A percentile compares a stretch with the other conserved stretches of the same genome.
These are phyloP conservation scores for Corrigiola litoralis DNA, from an alignment of 179 eudicot genomes.

Conservation along the genomic window DNA sequence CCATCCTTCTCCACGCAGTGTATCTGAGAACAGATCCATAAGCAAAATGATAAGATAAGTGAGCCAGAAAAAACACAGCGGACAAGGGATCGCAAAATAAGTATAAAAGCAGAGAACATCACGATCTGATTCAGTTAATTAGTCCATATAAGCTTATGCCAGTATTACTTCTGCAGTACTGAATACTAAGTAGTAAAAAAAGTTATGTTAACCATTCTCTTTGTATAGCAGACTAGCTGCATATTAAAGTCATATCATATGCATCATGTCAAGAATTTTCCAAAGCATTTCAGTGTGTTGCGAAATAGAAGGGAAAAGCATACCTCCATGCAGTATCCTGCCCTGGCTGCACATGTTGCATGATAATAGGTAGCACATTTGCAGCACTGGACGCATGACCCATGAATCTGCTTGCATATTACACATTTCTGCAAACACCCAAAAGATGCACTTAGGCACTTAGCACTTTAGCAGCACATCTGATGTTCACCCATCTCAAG, in stretches of 20 bases:
- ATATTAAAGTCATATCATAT: background rate
- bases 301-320: conserved; percentile 12
- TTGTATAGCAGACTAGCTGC: background rate
- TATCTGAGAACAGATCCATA: conserved; percentile 43
- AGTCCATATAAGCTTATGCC: background rate
- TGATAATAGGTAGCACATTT: conserved; percentile 48
- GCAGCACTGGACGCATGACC: conserved; percentile 49
- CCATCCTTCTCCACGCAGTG: conserved; percentile 76
- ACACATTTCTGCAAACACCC: conserved; percentile 36
- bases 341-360: conserved; percentile 50
- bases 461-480: background rate
- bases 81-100: background rate
- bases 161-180: background rate
- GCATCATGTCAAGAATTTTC: background rate
- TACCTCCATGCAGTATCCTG: conserved; percentile 54
- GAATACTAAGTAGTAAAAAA: background rate
- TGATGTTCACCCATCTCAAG: background rate
- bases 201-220: background rate
- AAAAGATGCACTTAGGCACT: conserved; percentile 21
- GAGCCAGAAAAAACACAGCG: background rate
- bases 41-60: background rate
- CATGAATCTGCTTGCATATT: conserved; percentile 42
- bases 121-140: background rate
- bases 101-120: background rate
- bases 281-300: background rate